Percentiles rank a stretch among this genome's conserved stretches.
These are phyloP conservation scores for Aspergillus terreus DNA, from an alignment of 2,329 filamentous ascomycete genomes.

Conservation along the genomic window DNA sequence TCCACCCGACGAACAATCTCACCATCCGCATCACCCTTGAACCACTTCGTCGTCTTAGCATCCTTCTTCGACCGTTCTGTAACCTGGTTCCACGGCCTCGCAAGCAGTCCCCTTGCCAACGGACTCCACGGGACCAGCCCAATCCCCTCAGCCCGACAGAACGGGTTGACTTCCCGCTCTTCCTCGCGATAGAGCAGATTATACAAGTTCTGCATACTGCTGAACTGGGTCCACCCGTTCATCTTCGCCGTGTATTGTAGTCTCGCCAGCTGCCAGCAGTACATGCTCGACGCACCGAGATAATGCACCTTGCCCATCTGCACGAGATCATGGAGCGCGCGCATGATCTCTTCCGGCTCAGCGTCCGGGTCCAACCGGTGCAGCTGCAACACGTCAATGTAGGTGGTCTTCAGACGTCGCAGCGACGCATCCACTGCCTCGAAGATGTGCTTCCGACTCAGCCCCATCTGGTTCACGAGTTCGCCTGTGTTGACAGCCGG, in stretches of 20 bases:
- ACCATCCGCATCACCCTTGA: background rate
- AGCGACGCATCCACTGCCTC: constrained; percentile 36
- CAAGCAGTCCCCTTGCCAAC: constrained; percentile 27
- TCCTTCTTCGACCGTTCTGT: background rate
- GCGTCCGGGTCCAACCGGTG: constrained; percentile 56
- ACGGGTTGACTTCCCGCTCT: constrained; percentile 22
- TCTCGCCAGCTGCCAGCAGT: constrained; percentile 20
- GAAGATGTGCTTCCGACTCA: constrained; percentile 38
- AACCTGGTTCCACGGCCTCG: constrained; percentile 19
- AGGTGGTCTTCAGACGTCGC: constrained; percentile 49
- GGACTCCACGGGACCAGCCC: constrained; percentile 23
- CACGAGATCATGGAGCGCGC: constrained; percentile 57
- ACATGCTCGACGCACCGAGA: constrained; percentile 38
- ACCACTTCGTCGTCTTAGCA: background rate
- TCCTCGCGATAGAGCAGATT: constrained; percentile 21
- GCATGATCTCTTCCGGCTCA: constrained; percentile 59
- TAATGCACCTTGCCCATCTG: constrained; percentile 55
- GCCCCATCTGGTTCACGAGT: constrained; percentile 33
- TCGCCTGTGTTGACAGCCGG: constrained; percentile 16
- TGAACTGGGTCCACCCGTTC: constrained; percentile 57
- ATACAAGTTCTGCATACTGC: constrained; percentile 50
- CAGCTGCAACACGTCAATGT: constrained; percentile 61
- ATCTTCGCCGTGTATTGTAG: constrained; percentile 55
- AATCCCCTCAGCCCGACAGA: constrained; percentile 18
- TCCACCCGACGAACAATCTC: constrained; percentile 15